phyloP scores from a whole-genome alignment of 352 stramenopile species.

The Pythium chondricola region DNA sequence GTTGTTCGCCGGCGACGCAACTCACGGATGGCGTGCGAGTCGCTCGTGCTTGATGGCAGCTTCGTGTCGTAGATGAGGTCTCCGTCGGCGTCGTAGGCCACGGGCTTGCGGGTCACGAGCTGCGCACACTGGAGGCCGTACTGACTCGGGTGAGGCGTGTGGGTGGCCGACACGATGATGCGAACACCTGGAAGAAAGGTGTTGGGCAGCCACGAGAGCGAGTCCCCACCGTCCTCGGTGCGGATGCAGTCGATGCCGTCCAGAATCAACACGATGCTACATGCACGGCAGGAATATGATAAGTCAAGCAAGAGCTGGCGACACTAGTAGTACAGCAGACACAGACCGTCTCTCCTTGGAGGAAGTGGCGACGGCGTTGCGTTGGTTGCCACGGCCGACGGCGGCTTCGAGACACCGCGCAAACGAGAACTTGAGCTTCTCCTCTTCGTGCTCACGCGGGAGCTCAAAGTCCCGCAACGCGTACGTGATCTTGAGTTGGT shows the following conservation, averaged over 20 bases:
- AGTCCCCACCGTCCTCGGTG: conserved; percentile 78
- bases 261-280: conserved; percentile 71
- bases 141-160: too few relatives aligned
- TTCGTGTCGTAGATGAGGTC: conserved; percentile 65
- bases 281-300: too few relatives aligned
- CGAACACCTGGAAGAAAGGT: conserved; percentile 57
- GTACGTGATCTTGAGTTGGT: conserved; percentile 66
- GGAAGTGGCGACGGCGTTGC: conserved; percentile 7
- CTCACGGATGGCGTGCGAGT: conserved; percentile 71
- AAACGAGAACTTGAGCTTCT: conserved; percentile 85
- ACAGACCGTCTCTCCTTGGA: conserved; percentile 20
- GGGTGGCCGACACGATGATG: conserved; percentile 68
- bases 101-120: conserved; percentile 38
- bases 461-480: conserved; percentile 76
- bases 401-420: conserved; percentile 68
- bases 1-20: conserved; percentile 49
- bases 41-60: conserved; percentile 29
- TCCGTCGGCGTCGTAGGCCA: conserved; percentile 54
- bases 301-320: too few relatives aligned
- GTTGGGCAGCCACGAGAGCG: conserved; percentile 78
- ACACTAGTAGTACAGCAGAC: too few relatives aligned
- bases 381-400: conserved; percentile 32
- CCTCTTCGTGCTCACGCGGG: conserved; percentile 70
- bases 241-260: conserved; percentile 79
- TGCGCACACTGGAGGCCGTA: conserved; percentile 32